These are phyloP conservation scores for Sugiyamaella pinicola DNA, from an alignment of 1,139 yeast species.

Conservation along the genomic window DNA sequence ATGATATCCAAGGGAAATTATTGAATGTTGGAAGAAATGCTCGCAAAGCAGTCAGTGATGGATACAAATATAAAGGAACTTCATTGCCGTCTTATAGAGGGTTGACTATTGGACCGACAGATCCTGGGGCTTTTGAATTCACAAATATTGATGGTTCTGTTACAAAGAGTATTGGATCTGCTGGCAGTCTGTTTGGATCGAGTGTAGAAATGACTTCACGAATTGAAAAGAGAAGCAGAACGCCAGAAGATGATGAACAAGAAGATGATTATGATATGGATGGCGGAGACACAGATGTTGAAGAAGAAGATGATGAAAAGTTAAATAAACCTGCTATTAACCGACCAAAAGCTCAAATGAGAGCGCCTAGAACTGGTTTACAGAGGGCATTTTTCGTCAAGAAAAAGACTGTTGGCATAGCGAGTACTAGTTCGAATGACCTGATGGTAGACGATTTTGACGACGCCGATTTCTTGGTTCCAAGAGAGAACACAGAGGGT, in stretches of 20 bases:
- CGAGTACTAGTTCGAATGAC: conserved; percentile 2
- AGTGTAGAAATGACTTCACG: background rate
- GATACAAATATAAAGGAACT: conserved; percentile 33
- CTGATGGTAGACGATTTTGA: conserved; percentile 24
- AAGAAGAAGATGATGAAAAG: conserved; percentile 18
- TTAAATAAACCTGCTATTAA: too few species aligned
- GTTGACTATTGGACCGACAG: conserved; percentile 29
- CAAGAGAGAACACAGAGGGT: conserved; percentile 16
- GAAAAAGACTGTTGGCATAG: background rate
- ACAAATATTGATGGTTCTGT: conserved; percentile 22
- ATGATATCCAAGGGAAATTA: conserved; percentile 36
- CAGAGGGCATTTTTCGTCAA: background rate
- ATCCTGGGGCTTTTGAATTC: conserved; percentile 25
- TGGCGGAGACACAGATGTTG: conserved; percentile 35
- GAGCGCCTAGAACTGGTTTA: background rate
- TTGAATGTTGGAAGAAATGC: conserved; percentile 39
- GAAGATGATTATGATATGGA: conserved; percentile 29
- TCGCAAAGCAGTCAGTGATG: conserved; percentile 39
- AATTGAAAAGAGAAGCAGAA: conserved; percentile 6
- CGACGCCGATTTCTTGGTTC: conserved; percentile 26
- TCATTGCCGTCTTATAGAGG: conserved; percentile 36
- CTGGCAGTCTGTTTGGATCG: conserved; percentile 19
- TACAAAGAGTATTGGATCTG: conserved; percentile 26
- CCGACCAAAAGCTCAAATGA: conserved; percentile 12
- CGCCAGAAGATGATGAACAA: conserved; percentile 32